Percentiles rank a stretch among this genome's conserved stretches.
phyloP scores from a whole-genome alignment of 2,329 filamentous ascomycete genomes.

The Esteya vermicola region DNA sequence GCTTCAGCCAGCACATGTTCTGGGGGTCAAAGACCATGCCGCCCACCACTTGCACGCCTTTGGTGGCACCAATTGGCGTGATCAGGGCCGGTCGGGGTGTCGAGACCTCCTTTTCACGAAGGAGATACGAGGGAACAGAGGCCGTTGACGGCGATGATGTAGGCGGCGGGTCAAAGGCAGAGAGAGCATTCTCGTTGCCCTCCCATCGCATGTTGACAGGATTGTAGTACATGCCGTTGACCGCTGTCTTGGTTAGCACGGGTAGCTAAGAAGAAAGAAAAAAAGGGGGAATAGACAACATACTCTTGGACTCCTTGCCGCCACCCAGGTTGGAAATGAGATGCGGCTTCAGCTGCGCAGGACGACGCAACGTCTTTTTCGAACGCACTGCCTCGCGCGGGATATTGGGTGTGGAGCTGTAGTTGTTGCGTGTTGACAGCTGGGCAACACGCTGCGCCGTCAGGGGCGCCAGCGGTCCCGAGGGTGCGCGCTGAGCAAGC shows the following conservation, averaged over 20 bases:
- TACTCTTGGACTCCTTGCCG: constrained; percentile 68
- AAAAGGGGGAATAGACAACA: constrained; percentile 19
- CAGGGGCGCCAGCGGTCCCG: constrained; percentile 37
- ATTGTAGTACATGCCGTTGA: constrained; percentile 96
- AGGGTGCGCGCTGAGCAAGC: constrained; percentile 43
- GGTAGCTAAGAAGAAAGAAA: background rate
- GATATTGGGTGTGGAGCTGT: constrained; percentile 24
- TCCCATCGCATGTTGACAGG: constrained; percentile 81
- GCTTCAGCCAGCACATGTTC: constrained; percentile 94
- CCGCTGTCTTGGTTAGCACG: constrained; percentile 34
- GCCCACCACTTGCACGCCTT: constrained; percentile 86
- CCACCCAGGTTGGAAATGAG: constrained; percentile 73
- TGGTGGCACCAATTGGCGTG: constrained; percentile 70
- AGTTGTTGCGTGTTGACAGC: constrained; percentile 32
- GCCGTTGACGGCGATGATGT: constrained; percentile 38
- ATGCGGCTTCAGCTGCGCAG: constrained; percentile 59
- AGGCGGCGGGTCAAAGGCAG: constrained; percentile 57
- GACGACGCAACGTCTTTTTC: constrained; percentile 40
- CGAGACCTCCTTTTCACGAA: constrained; percentile 40
- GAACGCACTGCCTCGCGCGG: constrained; percentile 24
- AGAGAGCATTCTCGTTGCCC: constrained; percentile 79
- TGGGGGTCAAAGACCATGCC: constrained; percentile 97
- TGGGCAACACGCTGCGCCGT: constrained; percentile 40
- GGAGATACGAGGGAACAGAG: constrained; percentile 25
- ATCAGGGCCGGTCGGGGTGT: constrained; percentile 69